Base-by-base conservation (phyloP, 495 filamentous ascomycete genomes). In the Aspergillus ellipticus region DNA sequence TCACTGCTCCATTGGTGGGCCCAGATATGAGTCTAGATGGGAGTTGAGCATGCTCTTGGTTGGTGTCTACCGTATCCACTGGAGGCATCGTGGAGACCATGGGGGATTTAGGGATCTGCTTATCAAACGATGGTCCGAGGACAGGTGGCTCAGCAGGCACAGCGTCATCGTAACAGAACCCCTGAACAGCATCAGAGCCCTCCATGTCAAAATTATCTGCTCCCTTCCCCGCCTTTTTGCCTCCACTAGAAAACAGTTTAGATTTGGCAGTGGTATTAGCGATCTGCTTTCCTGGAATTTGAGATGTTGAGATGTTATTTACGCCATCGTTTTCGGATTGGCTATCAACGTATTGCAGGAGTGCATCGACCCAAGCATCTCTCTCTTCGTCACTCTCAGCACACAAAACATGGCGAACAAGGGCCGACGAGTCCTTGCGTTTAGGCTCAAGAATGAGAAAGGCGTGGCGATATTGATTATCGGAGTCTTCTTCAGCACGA, bases 401-500 rank as follows among this genome's bases (percentile, higher is more conserved):
- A 64, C 94, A 98, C 15, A 98, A 74, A 8, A 97, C 90, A 71
- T 98, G 94, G 42, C 92, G 88, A n/a, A 96, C 90, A 41, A 91
- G 79, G 60, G 87, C 94, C 16, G 79, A 87, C 5, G 92, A 89
- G 69, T 98, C 95, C 69, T 97, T 98, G 69, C 89, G 89, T 76
- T 97, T 98, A 1, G 92, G 92, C 68, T 98, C 94, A 37, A 96
- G 63, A 51, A 98, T 88, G 45, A 97, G 77, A 71, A 98, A 97
- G 5, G 95, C 94, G 74, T 98, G 94, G 9, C 94, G 87, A 67
- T 96, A 97, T 66, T 97, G 89, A 62, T 94, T 96, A 42, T 98
- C 94, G 35, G 84, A 77, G 54, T 96, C 90, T 39, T 88, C 86
- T 19, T 83, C 81, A 19, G 70, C 71, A 19, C 80, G 78, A 13